Evolutionary conservation across 2,329 filamentous ascomycete species (phyloP), one percentile per base, ranked within the genome.

Genomic region (Kalmusia sp.): DNA sequence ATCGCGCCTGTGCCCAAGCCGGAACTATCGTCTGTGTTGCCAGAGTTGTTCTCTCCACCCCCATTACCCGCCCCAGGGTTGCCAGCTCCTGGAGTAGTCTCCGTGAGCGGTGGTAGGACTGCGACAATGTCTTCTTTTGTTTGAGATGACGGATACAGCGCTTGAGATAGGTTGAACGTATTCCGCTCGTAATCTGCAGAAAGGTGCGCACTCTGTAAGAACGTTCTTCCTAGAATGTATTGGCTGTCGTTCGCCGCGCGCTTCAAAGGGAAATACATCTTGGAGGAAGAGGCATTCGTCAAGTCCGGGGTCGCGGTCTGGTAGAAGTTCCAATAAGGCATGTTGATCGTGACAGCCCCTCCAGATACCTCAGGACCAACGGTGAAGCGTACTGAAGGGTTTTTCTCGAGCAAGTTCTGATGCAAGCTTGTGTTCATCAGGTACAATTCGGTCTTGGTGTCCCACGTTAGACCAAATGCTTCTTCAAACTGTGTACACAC

Each of bases 101-200:
- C 24, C 24, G 40, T 30, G 1, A 38, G 24, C 9, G 54, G 61
- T 14, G 61, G 53, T n/a, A 62, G 35, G 19, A 72, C 67, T 8
- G 68, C 46, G 9, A 69, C 30, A 74, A 77, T 24, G 74, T 77
- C 56, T 77, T 76, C 11, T 55, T 68, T 28, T 65, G 56, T 58
- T 2, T 79, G 74, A 11, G 78, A 59, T 67, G 40, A 75, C 59
- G n/a, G 84, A 80, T 63, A 85, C 82, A 45, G 64, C 63, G 84
- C 84, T 61, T 86, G 82, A 3, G 63, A 67, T 8, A 69, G 27
- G 38, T 64, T 69, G 58, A 69, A 68, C 2, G 37, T 58, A 21
- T 57, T 59, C 5, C 64, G 61, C 27, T 67, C 74, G 49, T 75
- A 76, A 38, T 78, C 70, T 1, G 69, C 71, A 4, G 73, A 67